Evolutionary conservation across 1,139 yeast genomes (phyloP).

Genomic region (Kurtzmaniella quercitrusa): DNA sequence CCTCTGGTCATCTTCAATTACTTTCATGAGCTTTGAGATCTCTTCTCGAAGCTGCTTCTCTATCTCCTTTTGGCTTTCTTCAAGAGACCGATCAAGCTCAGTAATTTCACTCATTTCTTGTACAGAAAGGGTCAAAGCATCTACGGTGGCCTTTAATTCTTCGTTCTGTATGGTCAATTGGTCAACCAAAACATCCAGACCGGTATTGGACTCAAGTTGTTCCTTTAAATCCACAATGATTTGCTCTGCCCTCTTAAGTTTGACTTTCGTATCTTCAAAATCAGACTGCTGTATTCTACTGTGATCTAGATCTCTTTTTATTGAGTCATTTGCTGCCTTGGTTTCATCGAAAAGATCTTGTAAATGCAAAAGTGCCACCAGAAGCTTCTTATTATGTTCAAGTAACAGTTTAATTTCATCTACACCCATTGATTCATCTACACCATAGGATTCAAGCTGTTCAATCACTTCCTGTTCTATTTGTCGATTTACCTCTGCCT

Average conservation of each 20-base stretch:
- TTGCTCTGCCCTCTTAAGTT: conserved; percentile 34
- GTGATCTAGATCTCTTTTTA: conserved; percentile 22
- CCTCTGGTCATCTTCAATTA: conserved; percentile 21
- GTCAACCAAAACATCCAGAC: conserved; percentile 50
- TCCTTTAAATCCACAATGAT: conserved; percentile 42
- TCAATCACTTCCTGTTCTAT: conserved; percentile 32
- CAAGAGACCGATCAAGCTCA: conserved; percentile 61
- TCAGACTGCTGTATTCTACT: conserved; percentile 10
- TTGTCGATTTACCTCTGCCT: conserved; percentile 38
- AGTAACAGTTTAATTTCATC: conserved; percentile 17
- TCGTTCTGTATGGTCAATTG: conserved; percentile 53
- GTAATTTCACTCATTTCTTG: conserved; percentile 59
- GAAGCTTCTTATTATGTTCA: conserved; percentile 30
- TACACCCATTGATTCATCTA: conserved; percentile 12
- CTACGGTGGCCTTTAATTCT: conserved; percentile 35
- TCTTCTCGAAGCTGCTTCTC: conserved; percentile 51
- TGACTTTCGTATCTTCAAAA: conserved; percentile 18
- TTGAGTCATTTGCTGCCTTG: conserved; percentile 21
- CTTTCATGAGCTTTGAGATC: conserved; percentile 29
- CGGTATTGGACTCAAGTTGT: conserved; percentile 38
- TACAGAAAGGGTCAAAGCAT: conserved; percentile 36
- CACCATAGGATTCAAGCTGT: conserved; percentile 12
- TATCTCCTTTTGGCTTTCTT: conserved; percentile 48
- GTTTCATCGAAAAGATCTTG: conserved; percentile 13
- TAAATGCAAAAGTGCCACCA: conserved; percentile 36